Evolutionary conservation across 345 rosid species (phyloP).

Genomic region (Raphanus raphanistrum): DNA sequence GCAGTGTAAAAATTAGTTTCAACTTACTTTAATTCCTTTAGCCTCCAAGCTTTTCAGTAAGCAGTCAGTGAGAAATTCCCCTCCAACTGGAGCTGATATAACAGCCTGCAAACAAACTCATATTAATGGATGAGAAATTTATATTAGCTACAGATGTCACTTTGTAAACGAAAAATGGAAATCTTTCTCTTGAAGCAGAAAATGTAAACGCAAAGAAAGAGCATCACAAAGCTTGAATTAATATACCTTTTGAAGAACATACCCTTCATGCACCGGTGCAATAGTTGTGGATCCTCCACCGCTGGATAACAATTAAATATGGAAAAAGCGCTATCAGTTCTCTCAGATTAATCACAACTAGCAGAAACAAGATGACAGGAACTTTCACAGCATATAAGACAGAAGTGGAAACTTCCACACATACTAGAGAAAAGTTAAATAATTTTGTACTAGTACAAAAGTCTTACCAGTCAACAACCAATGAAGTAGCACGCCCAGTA

Average conservation of each 20-base stretch:
- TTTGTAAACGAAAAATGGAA: neutral
- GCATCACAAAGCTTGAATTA: neutral
- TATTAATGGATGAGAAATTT: too few relatives aligned
- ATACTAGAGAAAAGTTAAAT: neutral
- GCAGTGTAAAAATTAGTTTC: neutral
- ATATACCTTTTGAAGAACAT: constrained; percentile 87
- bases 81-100: constrained; percentile 74
- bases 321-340: neutral
- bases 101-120: constrained; percentile 46
- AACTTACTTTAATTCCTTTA: constrained; percentile 78
- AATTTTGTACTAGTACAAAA: neutral
- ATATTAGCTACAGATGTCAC: neutral
- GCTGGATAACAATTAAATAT: constrained; percentile 42
- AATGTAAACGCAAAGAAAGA: constrained; percentile 4
- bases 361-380: neutral
- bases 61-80: constrained; percentile 90
- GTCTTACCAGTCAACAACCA: constrained; percentile 85
- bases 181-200: neutral
- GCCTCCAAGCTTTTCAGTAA: constrained; percentile 92
- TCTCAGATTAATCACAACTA: neutral
- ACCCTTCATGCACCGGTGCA: constrained; percentile 93
- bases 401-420: constrained; percentile 23
- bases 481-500: constrained; percentile 86
- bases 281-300: constrained; percentile 97
- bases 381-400: constrained; percentile 4